Conservation (phyloP, 2,329 filamentous ascomycete genomes). For the Ophiocordyceps unilateralis region DNA sequence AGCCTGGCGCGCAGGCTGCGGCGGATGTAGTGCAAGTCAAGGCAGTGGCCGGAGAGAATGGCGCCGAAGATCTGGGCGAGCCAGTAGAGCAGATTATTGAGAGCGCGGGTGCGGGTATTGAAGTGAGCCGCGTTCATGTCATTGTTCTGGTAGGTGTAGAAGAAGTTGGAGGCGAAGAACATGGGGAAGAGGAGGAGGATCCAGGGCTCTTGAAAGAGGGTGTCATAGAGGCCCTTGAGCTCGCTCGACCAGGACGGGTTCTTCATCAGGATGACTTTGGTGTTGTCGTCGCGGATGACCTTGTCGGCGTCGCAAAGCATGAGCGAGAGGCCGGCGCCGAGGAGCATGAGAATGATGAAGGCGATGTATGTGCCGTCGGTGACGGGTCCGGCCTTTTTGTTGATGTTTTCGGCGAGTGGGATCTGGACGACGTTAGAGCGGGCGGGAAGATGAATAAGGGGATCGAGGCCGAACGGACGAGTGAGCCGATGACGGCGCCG, state of each 20-base stretch:
- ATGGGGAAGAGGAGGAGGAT: conserved; percentile 43
- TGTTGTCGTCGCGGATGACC: conserved; percentile 61
- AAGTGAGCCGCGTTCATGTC: conserved; percentile 36
- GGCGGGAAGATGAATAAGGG: neutral
- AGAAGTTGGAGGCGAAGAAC: conserved; percentile 37
- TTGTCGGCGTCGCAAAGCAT: conserved; percentile 53
- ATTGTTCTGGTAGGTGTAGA: conserved; percentile 43
- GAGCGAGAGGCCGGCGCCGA: conserved; percentile 53
- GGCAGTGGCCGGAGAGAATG: conserved; percentile 25
- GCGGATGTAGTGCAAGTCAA: conserved; percentile 55
- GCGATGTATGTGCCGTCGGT: conserved; percentile 73
- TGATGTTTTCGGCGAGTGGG: conserved; percentile 51
- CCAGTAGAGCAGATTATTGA: conserved; percentile 38
- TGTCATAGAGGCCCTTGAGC: conserved; percentile 57
- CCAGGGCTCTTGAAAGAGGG: conserved; percentile 51
- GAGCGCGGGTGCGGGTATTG: conserved; percentile 35
- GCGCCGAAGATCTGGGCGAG: conserved; percentile 38
- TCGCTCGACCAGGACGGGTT: conserved; percentile 77
- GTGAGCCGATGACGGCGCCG: conserved; percentile 70
- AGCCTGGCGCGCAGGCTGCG: conserved; percentile 63
- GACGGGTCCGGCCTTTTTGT: conserved; percentile 34
- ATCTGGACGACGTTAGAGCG: conserved; percentile 18
- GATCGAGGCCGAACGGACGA: conserved; percentile 20
- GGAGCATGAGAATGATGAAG: conserved; percentile 68
- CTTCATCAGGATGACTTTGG: conserved; percentile 73